Base-by-base conservation (phyloP, 176 grass and related monocot species). In the Oryza nivara region DNA sequence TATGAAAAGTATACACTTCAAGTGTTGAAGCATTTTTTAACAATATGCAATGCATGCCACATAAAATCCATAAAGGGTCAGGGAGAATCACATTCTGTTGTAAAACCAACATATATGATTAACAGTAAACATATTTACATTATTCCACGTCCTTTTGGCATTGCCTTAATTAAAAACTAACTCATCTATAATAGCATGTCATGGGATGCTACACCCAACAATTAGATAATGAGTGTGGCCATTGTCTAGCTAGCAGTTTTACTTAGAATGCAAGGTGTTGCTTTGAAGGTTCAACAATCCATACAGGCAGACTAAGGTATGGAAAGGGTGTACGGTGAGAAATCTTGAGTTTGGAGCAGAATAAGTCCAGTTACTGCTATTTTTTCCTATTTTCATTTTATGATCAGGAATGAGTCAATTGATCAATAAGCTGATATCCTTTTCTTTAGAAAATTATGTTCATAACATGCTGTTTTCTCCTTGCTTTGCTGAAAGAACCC, bases 251-350 rank as follows among this genome's bases (percentile, higher is more conserved):
- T 70, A 76, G 11, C 61, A 48, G 34, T 23, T 82, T 65, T 68
- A 26, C 44, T 80, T 49, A 8, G 14, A 9, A 28, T 20, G 19
- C 25, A 82, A 63, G 23, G 4, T 4, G 35, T 76, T 63, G 44
- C 44, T 79, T 17, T 74, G 68, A 51, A 70, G n/a, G 15, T 80
- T 85, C 65, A 32, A 73, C 58, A 17, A 36, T 36, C 32, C 26
- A 36, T 54, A 71, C 52, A 47, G 11, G 40, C 25, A 35, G 12
- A 60, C 35, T 58, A 58, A n/a, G 54, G 19, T 77, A 45, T 64
- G 10, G 56, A 41, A 52, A 13, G 22, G 65, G 60, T 22, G 48
- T 12, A 70, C 28, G 14, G 20, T 1, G 17, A 15, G 20, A 46
- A 61, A 20, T 19, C 51, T 54, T 3, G 0, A 54, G 51, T 54